Evolutionary conservation across 768 basidiomycete genomes (phyloP).

Genomic region (Pleurotus djamor): DNA sequence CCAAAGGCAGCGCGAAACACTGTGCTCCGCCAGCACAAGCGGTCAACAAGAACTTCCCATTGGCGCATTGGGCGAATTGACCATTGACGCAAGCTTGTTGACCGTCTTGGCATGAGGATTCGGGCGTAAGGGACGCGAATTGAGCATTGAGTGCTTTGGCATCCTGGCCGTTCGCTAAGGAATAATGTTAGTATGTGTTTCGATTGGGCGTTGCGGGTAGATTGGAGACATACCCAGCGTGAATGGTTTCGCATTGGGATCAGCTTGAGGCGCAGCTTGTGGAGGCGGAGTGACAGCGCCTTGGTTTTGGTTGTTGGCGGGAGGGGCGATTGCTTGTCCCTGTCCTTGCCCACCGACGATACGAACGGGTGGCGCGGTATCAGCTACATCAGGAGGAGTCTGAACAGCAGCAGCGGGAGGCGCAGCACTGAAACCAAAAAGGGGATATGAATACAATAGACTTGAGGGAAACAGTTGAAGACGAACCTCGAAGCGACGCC

Average conservation of each 20-base stretch:
- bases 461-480: not conserved
- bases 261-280: not conserved
- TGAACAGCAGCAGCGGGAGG: not conserved
- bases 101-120: constrained; percentile 27
- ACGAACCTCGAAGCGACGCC: constrained; percentile 10
- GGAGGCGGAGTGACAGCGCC: not conserved
- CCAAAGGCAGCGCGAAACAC: constrained; percentile 26
- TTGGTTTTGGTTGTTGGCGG: not conserved
- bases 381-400: not conserved
- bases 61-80: constrained; percentile 36
- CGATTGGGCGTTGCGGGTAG: too few species aligned
- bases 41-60: constrained; percentile 27
- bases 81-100: constrained; percentile 32
- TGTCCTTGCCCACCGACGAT: not conserved
- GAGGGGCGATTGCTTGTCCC: too few species aligned
- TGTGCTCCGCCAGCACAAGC: constrained; percentile 24
- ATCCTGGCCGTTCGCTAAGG: constrained; percentile 3
- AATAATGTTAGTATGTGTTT: too few species aligned
- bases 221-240: not conserved
- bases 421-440: not conserved
- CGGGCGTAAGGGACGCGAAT: constrained; percentile 5
- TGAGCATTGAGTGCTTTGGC: constrained; percentile 14
- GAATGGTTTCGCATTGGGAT: constrained; percentile 3
- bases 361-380: not conserved
- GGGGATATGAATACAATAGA: not conserved